Base-by-base conservation (phyloP, 1,284 basidiomycete species). In the Cutaneotrichosporon mucoides region DNA sequence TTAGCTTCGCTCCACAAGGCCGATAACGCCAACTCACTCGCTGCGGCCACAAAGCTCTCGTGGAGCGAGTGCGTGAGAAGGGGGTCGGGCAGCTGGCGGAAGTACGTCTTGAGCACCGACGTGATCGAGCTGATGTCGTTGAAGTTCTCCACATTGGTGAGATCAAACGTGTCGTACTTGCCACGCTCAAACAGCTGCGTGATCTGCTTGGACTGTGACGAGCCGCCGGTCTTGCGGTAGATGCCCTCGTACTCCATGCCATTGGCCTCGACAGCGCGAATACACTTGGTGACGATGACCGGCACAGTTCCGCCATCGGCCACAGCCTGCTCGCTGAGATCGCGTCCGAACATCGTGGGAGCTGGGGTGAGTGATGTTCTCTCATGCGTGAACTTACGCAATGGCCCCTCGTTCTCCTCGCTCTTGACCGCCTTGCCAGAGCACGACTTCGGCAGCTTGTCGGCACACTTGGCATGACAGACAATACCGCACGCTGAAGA, bases 71-170 rank as follows among this genome's bases (percentile, higher is more conserved):
- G 91, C 0, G 96, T 97, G 63, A 98, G 81, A 43, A 99, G 81
- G 2, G 96, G 96, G 59, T 88, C 84, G 2, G 95, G 95, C 41
- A 99, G 80, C 48, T 86, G 84, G 48, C 95, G 86, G 84, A 99
- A 92, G 80, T 98, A 99, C 45, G 88, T 91, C 82, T 99, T 99
- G 69, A 99, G 83, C 43, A 96, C 94, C 16, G 92, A 95, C 0
- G 96, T 99, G 68, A 98, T 87, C 60, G 92, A 92, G 73, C 90
- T 93, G 57, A 99, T 91, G 75, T 99, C 96, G 80, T 96, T 97
- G 83, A 97, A 99, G 13, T 68, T 57, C 67, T 98, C 89, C 6
- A 83, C 80, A 74, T 99, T 91, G 56, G 83, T 82, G 46, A 99
- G 84, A 73, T 99, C 90, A 74, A 99, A 98, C 1, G 88, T 81